Conservation (phyloP, 2,329 filamentous ascomycete genomes). For the Xylariomycetidae sp. region DNA sequence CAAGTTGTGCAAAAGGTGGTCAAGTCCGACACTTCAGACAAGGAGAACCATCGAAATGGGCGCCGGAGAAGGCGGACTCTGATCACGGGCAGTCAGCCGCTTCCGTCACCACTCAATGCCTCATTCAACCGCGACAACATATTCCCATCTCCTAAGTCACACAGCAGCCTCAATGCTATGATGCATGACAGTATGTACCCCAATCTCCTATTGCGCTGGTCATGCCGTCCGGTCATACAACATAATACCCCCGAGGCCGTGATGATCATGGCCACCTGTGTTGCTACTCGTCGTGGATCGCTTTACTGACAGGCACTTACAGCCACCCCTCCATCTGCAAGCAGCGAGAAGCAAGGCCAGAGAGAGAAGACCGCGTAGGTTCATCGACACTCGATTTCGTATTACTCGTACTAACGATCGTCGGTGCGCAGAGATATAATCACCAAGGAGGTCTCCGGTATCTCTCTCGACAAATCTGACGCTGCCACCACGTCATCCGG, state of each 20-base stretch:
- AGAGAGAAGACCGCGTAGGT: constrained; percentile 91
- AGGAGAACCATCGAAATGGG: constrained; percentile 89
- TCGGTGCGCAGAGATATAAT: constrained; percentile 63
- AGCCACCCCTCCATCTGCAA: constrained; percentile 42
- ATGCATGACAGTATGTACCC: constrained; percentile 66
- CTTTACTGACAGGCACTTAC: constrained; percentile 18
- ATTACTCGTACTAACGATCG: constrained; percentile 6
- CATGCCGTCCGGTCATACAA: too few species aligned
- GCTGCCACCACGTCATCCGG: constrained; percentile 36
- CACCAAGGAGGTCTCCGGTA: constrained; percentile 88
- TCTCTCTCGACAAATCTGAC: constrained; percentile 74
- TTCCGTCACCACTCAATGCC: constrained; percentile 90
- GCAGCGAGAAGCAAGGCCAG: constrained; percentile 67
- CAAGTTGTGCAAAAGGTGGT: constrained; percentile 97
- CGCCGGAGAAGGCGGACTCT: constrained; percentile 83
- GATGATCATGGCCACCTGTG: neutral
- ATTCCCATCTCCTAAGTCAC: constrained; percentile 55
- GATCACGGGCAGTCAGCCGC: constrained; percentile 93
- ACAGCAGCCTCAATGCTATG: constrained; percentile 77
- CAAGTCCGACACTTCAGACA: constrained; percentile 67
- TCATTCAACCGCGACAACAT: constrained; percentile 78
- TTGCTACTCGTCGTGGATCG: constrained; percentile 10
- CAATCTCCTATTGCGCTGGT: too few species aligned
- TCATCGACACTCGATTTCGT: too few species aligned
- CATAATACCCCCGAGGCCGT: too few species aligned